Percentiles rank a stretch among this genome's conserved stretches.
Evolutionary conservation across 2,329 filamentous ascomycete genomes (phyloP).

Genomic region (Penicillium nordicum): DNA sequence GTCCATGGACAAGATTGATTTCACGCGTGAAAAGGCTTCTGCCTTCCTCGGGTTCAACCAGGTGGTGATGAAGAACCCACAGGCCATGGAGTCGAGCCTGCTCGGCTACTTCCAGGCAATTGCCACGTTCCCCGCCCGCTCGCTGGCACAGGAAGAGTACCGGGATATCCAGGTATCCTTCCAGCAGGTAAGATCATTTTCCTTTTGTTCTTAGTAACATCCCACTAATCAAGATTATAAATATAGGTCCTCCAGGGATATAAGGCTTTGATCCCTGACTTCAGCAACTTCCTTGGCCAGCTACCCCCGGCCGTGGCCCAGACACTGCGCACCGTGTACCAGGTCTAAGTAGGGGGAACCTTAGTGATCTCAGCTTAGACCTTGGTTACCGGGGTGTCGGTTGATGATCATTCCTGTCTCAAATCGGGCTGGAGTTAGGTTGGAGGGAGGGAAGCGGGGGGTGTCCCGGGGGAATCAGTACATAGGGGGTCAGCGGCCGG

Average conservation of each 20-base stretch:
- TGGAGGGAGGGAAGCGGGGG: not conserved
- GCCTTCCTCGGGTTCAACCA: constrained; percentile 88
- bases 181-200: constrained; percentile 61
- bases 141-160: constrained; percentile 58
- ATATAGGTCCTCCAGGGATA: constrained; percentile 46
- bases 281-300: constrained; percentile 45
- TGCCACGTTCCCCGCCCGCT: constrained; percentile 64
- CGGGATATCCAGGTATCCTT: constrained; percentile 67
- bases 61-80: constrained; percentile 79
- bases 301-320: constrained; percentile 39
- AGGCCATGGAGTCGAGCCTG: constrained; percentile 84
- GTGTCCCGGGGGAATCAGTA: not conserved
- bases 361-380: not conserved
- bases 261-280: constrained; percentile 47
- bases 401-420: not conserved
- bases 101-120: constrained; percentile 80
- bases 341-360: constrained; percentile 31
- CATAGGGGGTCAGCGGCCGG: not conserved
- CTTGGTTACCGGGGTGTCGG: not conserved
- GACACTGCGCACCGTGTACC: constrained; percentile 43
- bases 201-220: not conserved
- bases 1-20: constrained; percentile 78
- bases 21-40: constrained; percentile 90
- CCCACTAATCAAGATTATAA: not conserved
- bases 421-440: not conserved